Percentiles rank a stretch among this genome's conserved stretches.
Conservation (phyloP, 257 asterid genomes). For the Rubia yunnanensis region DNA sequence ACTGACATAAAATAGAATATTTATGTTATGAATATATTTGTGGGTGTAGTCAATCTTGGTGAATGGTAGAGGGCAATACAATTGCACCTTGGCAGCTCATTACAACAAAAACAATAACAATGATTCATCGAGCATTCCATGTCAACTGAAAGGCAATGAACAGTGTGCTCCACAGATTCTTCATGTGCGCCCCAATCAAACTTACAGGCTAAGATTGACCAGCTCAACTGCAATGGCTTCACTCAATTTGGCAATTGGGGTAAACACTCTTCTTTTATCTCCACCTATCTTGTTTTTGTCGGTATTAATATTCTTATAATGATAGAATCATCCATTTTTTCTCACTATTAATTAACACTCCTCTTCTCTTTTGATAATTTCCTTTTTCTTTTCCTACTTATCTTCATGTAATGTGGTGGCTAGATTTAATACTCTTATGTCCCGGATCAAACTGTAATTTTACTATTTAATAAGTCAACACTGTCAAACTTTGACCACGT, state of each 20-base stretch:
- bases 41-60: conserved; percentile 42
- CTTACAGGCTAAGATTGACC: conserved; percentile 76
- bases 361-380: too few relatives aligned
- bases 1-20: too few relatives aligned
- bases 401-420: too few relatives aligned
- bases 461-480: too few relatives aligned
- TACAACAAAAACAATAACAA: conserved; percentile 28
- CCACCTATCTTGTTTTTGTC: not conserved
- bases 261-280: conserved; percentile 13
- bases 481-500: too few relatives aligned
- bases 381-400: too few relatives aligned
- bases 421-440: too few relatives aligned
- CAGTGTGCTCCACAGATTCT: conserved; percentile 67
- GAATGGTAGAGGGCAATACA: conserved; percentile 84
- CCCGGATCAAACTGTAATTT: too few relatives aligned
- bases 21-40: not conserved
- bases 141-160: conserved; percentile 56
- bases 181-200: conserved; percentile 53
- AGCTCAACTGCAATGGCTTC: conserved; percentile 67
- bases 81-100: conserved; percentile 59
- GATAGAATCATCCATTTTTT: too few relatives aligned
- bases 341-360: too few relatives aligned
- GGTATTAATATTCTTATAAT: too few relatives aligned
- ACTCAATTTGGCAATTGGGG: conserved; percentile 82
- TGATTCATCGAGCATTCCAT: conserved; percentile 17